Conservation (phyloP, 768 basidiomycete genomes). For the Coprinopsis marcescibilis region DNA sequence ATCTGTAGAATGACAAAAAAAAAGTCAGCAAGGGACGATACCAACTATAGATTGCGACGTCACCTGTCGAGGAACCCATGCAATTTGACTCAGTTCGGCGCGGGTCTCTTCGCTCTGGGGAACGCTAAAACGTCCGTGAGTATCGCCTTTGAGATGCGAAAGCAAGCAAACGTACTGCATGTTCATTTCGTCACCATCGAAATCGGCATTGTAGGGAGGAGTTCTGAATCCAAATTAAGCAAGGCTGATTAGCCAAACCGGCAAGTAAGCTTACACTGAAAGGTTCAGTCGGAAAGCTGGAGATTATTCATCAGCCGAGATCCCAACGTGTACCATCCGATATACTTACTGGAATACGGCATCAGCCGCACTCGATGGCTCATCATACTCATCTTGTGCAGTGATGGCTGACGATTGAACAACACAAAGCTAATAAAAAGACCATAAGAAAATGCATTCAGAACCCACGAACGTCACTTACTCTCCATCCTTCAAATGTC, state of each 20-base stretch:
- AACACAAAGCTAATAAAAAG: constrained; percentile 62
- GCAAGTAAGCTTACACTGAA: constrained; percentile 71
- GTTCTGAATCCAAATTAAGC: constrained; percentile 47
- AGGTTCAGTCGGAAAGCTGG: constrained; percentile 95
- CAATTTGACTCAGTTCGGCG: constrained; percentile 95
- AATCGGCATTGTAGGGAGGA: constrained; percentile 98
- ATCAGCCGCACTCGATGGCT: constrained; percentile 94
- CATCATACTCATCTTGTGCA: constrained; percentile 99
- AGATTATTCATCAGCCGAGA: constrained; percentile 9
- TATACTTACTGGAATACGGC: constrained; percentile 89
- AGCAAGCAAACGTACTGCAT: constrained; percentile 77
- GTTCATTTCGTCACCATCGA: constrained; percentile 99
- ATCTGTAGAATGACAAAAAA: constrained; percentile 48
- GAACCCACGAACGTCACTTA: constrained; percentile 38
- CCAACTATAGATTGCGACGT: constrained; percentile 11
- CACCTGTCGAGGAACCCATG: constrained; percentile 97
- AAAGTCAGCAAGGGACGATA: not conserved
- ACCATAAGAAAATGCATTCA: constrained; percentile 5
- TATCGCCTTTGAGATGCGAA: not conserved
- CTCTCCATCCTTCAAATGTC: constrained; percentile 98
- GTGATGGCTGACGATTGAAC: constrained; percentile 96
- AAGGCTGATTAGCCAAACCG: constrained; percentile 15
- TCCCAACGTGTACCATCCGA: not conserved
- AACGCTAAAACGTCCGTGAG: constrained; percentile 46
- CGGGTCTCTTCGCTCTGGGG: constrained; percentile 98